Base-by-base conservation (phyloP, 2,329 filamentous ascomycete genomes). In the Chaetomiaceae sp. region DNA sequence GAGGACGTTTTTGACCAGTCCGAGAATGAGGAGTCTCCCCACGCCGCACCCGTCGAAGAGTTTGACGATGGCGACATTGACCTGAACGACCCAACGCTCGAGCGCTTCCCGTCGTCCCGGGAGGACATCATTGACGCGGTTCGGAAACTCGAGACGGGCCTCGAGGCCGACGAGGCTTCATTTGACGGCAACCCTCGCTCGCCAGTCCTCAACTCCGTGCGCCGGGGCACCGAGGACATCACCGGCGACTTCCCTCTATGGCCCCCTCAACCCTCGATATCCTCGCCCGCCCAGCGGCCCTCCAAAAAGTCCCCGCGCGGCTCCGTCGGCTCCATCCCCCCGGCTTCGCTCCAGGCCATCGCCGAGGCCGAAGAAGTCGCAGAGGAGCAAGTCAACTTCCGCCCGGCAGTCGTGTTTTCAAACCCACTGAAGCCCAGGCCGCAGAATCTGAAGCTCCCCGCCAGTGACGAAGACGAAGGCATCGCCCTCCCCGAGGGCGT, bases 41-140 rank as follows among this genome's bases (percentile, higher is more conserved):
- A 17, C 19, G 21, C 6, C n/a, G 33, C 27, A 7, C 13, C n/a
- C 3, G n/a, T 47, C 14, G 43, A 55, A 12, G 42, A 55, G 14
- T 48, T 58, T 30, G 61, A 61, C 19, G 50, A 59, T 5, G 60
- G 65, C 37, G 54, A 61, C 4, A 58, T 68, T 21, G 74, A 77
- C 42, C 53, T 72, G 2, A 67, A 72, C 41, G 75, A 78, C 44
- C 74, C 75, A 1, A 75, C 70, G 0, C 61, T 78, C 8, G 75
- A 77, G 54, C 65, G 60, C 16, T 77, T 78, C 55, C 75, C 75
- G 2, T 74, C 69, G 1, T 70, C 71, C 44, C 66, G 68, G 14
- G 63, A 66, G 0, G 72, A 70, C 5, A 74, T 78, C 44, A 62
- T 77, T 12, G 67, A 71, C 42, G 66, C 71, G 1, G 65, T 78